Base-by-base conservation (phyloP, 2,329 filamentous ascomycete genomes). In the Leptographium radiaticola region DNA sequence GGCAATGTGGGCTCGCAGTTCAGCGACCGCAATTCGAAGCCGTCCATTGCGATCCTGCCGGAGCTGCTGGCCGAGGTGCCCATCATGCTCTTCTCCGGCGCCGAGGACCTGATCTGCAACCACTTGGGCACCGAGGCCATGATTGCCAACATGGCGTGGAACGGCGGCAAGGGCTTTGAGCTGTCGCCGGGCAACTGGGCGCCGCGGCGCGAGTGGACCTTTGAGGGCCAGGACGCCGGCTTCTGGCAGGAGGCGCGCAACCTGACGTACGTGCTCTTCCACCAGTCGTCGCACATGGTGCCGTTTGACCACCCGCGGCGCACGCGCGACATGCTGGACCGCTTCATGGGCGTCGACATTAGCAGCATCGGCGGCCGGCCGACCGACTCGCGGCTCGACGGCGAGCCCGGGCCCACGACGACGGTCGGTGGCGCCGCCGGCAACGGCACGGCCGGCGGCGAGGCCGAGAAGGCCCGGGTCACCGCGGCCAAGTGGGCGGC, bases 201-300 rank as follows among this genome's bases (percentile, higher is more conserved):
- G 5, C 90, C 91, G n/a, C 86, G 89, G 18, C 85, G 85, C 43
- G 84, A 95, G 63, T 98, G 93, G 94, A 87, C 83, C 1, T 96
- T 97, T 60, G 93, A 97, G 68, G 87, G 84, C 57, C 80, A 95
- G 61, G 72, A 81, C 1, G 90, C 90, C 4, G 93, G 93, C 30
- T 88, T 94, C 64, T 98, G 91, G 75, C 94, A 98, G 68, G 81
- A 89, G 66, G 91, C 93, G 2, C 83, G 94, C 59, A 98, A 98
- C 69, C 71, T 98, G 57, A 96, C 93, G 1, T 98, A 98, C 65
- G 84, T 98, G 36, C 76, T 94, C 43, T 95, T 97, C 70, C 88
- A 95, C 74, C 95, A 98, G 67, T 83, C 89, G 16, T 95, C 87
- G 50, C 93, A 98, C 69, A 98, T 98, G 93, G 93, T 98, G 1